Evolutionary conservation across 495 filamentous ascomycete genomes (phyloP).

Genomic region (Neurospora sp.): DNA sequence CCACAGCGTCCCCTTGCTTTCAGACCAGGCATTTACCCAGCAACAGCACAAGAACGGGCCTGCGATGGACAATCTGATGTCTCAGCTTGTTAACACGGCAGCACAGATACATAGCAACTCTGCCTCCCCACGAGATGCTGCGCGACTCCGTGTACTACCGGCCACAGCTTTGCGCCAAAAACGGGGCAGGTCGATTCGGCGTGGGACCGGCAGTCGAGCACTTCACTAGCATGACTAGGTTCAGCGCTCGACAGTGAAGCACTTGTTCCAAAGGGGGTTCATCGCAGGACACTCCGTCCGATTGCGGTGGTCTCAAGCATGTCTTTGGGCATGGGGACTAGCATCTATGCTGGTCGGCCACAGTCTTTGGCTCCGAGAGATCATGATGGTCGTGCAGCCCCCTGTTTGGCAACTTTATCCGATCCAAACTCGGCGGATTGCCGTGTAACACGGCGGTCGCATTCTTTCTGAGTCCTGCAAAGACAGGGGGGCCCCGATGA

Average conservation of each 20-base stretch:
- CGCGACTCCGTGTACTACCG: neutral
- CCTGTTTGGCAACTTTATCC: neutral
- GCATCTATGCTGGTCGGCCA: neutral
- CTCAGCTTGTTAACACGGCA: neutral
- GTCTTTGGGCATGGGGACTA: slow-evolving; percentile 1
- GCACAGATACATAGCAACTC: neutral
- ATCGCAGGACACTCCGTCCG: slow-evolving; percentile 1
- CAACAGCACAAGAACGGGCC: neutral
- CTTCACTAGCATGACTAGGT: neutral
- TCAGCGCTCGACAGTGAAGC: neutral
- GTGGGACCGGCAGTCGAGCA: neutral
- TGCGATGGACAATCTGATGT: neutral
- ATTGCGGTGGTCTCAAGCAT: slow-evolving; percentile 7
- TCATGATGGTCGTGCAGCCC: neutral
- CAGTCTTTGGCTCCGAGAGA: neutral
- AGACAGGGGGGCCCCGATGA: neutral
- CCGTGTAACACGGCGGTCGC: neutral
- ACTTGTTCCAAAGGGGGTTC: neutral
- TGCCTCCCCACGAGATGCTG: neutral
- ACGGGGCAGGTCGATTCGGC: neutral
- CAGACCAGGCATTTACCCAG: neutral
- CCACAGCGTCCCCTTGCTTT: neutral
- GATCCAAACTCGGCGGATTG: neutral
- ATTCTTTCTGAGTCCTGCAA: neutral
- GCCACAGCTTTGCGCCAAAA: neutral